Conservation (phyloP, 805 yeast species). For the Yarrowia deformans region DNA sequence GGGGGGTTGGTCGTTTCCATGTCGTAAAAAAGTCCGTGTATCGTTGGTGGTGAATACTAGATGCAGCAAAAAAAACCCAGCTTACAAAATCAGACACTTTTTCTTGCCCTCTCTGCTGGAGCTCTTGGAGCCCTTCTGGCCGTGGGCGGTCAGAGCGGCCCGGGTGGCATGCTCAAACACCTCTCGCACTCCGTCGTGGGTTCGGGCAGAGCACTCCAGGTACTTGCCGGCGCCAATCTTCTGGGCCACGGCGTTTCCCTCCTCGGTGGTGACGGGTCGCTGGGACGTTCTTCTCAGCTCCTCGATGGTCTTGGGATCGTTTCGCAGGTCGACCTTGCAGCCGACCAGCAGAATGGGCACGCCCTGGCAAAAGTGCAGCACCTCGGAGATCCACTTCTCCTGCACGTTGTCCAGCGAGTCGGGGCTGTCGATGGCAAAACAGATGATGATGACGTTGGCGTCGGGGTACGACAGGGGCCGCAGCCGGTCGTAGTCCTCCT, state of each 20-base stretch:
- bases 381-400: constrained; percentile 96
- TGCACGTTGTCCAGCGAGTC: constrained; percentile 92
- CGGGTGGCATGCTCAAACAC: constrained; percentile 93
- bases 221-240: constrained; percentile 87
- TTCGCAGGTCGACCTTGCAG: constrained; percentile 87
- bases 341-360: constrained; percentile 93
- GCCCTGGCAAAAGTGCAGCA: constrained; percentile 90
- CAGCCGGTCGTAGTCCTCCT: constrained; percentile 94
- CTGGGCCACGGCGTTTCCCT: constrained; percentile 86
- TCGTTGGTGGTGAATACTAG: not conserved
- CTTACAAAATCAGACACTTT: constrained; percentile 74
- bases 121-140: constrained; percentile 55
- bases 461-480: constrained; percentile 93
- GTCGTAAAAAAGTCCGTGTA: constrained; percentile 12
- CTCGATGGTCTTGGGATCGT: constrained; percentile 79
- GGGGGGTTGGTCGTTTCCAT: not conserved
- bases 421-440: constrained; percentile 90
- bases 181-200: constrained; percentile 90
- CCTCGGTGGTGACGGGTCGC: constrained; percentile 80
- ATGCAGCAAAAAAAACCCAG: not conserved
- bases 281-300: constrained; percentile 75
- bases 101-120: constrained; percentile 53
- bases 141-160: constrained; percentile 68
- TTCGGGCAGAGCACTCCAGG: constrained; percentile 91
- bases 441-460: constrained; percentile 87